These are phyloP conservation scores for Stipa capillata DNA, from an alignment of 176 grass and related monocot species.

Conservation along the genomic window DNA sequence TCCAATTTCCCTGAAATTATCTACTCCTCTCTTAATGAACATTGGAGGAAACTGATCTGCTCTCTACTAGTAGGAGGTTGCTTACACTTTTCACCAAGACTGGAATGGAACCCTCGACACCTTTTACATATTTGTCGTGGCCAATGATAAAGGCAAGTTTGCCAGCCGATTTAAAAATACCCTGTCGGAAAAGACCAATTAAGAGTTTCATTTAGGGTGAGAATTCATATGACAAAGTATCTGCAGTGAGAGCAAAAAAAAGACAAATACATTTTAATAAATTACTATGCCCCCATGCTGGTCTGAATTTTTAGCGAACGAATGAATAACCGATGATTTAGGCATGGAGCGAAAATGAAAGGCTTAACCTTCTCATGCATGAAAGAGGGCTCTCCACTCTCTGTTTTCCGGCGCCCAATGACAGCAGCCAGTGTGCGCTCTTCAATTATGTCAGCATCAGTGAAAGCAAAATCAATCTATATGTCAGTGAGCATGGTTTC, in stretches of 20 bases:
- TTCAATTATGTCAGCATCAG: constrained; percentile 73
- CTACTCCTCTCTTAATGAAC: constrained; percentile 18
- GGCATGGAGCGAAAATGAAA: background rate
- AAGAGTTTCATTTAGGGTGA: background rate
- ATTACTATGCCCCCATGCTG: too few relatives aligned
- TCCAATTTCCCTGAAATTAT: constrained; percentile 79
- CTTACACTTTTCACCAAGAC: constrained; percentile 85
- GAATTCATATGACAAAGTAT: too few relatives aligned
- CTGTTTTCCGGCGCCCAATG: constrained; percentile 61
- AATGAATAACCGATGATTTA: background rate
- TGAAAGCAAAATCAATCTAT: constrained; percentile 92
- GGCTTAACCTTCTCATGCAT: constrained; percentile 51
- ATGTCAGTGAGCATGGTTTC: constrained; percentile 30
- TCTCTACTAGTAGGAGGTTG: background rate
- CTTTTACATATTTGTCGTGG: constrained; percentile 54
- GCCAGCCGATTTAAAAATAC: constrained; percentile 44
- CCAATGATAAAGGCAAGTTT: constrained; percentile 66
- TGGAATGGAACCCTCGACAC: constrained; percentile 66
- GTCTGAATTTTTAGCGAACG: background rate
- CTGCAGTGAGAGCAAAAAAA: too few relatives aligned
- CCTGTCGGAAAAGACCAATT: constrained; percentile 11
- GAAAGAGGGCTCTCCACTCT: constrained; percentile 60
- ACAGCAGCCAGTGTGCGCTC: constrained; percentile 58
- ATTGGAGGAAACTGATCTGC: background rate
- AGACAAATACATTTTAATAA: too few relatives aligned